Conservation (phyloP, 2,329 filamentous ascomycete species). For the Diaporthe vexans region DNA sequence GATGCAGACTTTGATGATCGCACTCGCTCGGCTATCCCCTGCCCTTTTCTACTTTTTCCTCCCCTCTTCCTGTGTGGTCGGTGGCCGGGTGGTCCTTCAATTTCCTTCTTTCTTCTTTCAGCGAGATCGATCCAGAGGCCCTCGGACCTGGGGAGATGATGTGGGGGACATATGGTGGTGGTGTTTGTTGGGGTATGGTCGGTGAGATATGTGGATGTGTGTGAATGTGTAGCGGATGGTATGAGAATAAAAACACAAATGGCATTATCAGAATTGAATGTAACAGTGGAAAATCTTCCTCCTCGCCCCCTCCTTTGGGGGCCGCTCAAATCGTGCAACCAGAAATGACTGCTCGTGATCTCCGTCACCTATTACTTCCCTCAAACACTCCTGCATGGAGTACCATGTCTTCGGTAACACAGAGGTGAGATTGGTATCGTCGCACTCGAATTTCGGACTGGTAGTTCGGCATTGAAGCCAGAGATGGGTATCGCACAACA, state of each 20-base stretch:
- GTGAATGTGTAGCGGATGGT: slow-evolving; percentile 11
- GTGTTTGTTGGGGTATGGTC: neutral
- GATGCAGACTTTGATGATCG: slow-evolving; percentile 26
- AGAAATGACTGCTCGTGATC: slow-evolving; percentile 31
- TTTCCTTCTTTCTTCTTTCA: neutral
- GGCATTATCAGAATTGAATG: slow-evolving; percentile 42
- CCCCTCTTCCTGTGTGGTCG: neutral
- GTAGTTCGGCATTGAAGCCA: neutral
- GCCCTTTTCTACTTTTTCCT: neutral
- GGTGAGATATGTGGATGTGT: slow-evolving; percentile 8
- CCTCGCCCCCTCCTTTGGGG: neutral
- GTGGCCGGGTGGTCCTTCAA: neutral
- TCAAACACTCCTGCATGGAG: slow-evolving; percentile 9
- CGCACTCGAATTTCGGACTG: neutral
- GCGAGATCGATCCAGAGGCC: neutral
- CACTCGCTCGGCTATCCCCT: neutral
- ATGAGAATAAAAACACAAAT: slow-evolving; percentile 37
- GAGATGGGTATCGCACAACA: neutral
- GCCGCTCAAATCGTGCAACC: slow-evolving; percentile 25
- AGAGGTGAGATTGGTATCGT: slow-evolving; percentile 19
- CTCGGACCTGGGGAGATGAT: neutral
- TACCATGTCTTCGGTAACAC: neutral
- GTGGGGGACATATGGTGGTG: neutral
- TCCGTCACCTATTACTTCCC: slow-evolving; percentile 20
- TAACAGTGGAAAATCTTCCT: slow-evolving; percentile 28